A percentile compares a stretch with the other conserved stretches of the same genome.
Conservation (phyloP, 1,284 basidiomycete species). For the Apiotrichum porosum region DNA sequence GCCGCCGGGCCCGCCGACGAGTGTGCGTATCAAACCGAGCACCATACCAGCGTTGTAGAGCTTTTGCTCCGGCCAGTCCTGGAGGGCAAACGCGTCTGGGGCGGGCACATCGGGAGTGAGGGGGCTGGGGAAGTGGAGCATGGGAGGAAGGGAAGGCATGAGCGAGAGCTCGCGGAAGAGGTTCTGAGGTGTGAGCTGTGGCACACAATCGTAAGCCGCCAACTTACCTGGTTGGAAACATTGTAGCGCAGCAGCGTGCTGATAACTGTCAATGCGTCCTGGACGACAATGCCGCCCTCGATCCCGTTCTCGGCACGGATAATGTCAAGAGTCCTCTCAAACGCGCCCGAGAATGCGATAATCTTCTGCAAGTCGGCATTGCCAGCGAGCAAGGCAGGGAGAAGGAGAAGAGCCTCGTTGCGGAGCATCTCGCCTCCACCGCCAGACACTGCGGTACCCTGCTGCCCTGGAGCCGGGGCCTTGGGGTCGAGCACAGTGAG, state of each 20-base stretch:
- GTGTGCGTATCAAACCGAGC: conserved; percentile 63
- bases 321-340: conserved; percentile 90
- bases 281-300: conserved; percentile 82
- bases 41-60: conserved; percentile 69
- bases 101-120: conserved; percentile 60
- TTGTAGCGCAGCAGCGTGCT: conserved; percentile 86
- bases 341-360: conserved; percentile 92
- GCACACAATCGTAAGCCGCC: no score
- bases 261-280: conserved; percentile 78
- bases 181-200: conserved; percentile 60
- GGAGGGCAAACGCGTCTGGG: conserved; percentile 88
- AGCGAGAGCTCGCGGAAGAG: conserved; percentile 92
- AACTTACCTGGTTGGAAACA: conserved; percentile 84
- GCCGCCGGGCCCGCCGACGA: conserved; percentile 64
- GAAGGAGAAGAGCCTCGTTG: conserved; percentile 69
- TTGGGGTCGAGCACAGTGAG: conserved; percentile 41
- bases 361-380: conserved; percentile 96
- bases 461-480: conserved; percentile 22
- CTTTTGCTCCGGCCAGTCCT: conserved; percentile 95
- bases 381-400: conserved; percentile 74
- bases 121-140: conserved; percentile 78
- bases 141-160: conserved; percentile 70
- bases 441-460: conserved; percentile 23
- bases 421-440: conserved; percentile 47
- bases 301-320: conserved; percentile 82